Conservation (phyloP, 257 asterid genomes). For the Salvia rosmarinus region DNA sequence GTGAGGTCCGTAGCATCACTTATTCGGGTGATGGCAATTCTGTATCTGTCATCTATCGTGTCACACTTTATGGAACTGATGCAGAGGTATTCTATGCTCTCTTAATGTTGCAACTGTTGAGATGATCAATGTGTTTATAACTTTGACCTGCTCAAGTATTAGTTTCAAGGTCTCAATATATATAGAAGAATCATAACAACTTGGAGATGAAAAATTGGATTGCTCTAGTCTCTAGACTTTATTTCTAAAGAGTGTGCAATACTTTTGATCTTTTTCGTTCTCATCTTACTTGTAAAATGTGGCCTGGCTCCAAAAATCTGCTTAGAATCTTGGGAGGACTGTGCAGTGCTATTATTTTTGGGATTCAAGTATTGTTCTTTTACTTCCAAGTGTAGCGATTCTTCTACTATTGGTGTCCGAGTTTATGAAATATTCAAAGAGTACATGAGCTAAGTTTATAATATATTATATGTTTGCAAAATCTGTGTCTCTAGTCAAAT, state of each 20-base stretch:
- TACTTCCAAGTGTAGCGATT: no score
- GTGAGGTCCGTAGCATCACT: constrained; percentile 78
- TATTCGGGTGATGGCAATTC: constrained; percentile 75
- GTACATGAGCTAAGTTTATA: neutral
- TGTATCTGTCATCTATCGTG: constrained; percentile 81
- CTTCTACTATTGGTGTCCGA: no score
- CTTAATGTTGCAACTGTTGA: no score
- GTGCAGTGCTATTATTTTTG: constrained; percentile 1
- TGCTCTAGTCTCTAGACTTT: neutral
- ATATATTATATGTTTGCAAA: neutral
- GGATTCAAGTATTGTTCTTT: no score
- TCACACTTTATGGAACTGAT: constrained; percentile 86
- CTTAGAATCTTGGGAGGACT: constrained; percentile 24
- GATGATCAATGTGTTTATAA: neutral
- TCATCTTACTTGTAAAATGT: neutral
- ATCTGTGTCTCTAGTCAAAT: neutral
- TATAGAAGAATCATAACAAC: neutral
- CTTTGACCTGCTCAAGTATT: neutral
- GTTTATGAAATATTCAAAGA: neutral
- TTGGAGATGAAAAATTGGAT: neutral
- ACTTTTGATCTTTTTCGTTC: neutral
- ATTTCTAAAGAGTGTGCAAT: neutral
- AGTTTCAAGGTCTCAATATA: neutral
- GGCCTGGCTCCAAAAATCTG: neutral
- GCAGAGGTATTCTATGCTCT: constrained; percentile 59